Evolutionary conservation across 1,284 basidiomycete species (phyloP).

Genomic region (Pholiota adiposa): DNA sequence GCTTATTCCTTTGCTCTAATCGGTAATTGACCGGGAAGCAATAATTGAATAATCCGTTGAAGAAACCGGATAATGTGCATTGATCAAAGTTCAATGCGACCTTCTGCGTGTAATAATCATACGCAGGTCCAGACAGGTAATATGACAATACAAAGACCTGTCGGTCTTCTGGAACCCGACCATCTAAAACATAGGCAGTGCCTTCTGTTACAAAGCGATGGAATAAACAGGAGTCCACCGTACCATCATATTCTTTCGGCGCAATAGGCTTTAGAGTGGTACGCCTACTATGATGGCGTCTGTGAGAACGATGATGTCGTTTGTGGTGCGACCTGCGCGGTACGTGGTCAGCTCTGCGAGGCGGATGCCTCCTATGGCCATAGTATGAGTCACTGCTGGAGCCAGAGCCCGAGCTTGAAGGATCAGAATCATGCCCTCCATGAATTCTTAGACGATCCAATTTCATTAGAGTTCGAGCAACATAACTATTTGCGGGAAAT

Average conservation of each 20-base stretch:
- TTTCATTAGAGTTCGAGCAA: not conserved
- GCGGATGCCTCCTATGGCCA: not conserved
- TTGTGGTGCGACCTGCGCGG: not conserved
- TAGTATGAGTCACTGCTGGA: not conserved
- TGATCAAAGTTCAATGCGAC: conserved; percentile 30
- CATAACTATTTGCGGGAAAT: not conserved
- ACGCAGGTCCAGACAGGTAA: conserved; percentile 39
- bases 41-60: conserved; percentile 43
- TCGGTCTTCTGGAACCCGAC: conserved; percentile 23
- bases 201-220: conserved; percentile 35
- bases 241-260: conserved; percentile 34
- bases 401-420: not conserved
- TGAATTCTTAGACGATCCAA: not conserved
- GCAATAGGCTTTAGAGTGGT: conserved; percentile 28
- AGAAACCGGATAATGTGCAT: conserved; percentile 35
- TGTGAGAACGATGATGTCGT: not conserved
- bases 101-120: conserved; percentile 41
- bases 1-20: conserved; percentile 25
- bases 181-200: conserved; percentile 31
- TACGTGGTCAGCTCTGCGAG: not conserved
- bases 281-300: not conserved
- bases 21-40: conserved; percentile 47
- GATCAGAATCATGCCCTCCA: not conserved
- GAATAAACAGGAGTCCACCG: conserved; percentile 25
- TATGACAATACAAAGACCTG: conserved; percentile 29